phyloP scores from a whole-genome alignment of 2,329 filamentous ascomycete genomes.

The Orbilia blumenaviensis region DNA sequence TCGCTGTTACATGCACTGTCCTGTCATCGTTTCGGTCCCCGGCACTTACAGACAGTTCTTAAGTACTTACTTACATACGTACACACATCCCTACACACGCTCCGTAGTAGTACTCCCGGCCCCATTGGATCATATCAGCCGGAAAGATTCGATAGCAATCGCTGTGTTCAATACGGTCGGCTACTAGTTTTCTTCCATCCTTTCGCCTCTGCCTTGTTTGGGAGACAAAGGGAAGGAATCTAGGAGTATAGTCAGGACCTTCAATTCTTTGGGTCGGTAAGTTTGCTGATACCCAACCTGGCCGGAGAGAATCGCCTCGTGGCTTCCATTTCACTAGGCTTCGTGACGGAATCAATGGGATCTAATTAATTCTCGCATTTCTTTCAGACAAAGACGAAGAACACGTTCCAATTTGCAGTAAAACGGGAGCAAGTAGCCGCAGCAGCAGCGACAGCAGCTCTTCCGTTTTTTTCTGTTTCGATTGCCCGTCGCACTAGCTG shows the following conservation, averaged over 20 bases:
- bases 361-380: constrained; percentile 20
- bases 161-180: background rate
- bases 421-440: no score
- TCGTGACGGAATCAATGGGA: constrained; percentile 1
- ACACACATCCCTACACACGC: no score
- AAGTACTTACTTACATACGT: no score
- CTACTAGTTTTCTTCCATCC: background rate
- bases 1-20: constrained; percentile 17
- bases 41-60: no score
- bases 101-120: background rate
- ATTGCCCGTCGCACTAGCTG: background rate
- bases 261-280: background rate
- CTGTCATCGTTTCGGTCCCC: no score
- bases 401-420: background rate
- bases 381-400: background rate
- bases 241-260: no score
- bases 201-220: background rate
- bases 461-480: background rate
- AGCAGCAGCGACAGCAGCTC: background rate
- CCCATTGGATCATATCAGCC: background rate
- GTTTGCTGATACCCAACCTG: background rate
- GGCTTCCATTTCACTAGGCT: background rate
- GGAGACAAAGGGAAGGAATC: no score
- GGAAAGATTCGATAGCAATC: background rate
- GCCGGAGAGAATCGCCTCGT: constrained; percentile 13